Evolutionary conservation across 495 filamentous ascomycete species (phyloP), one percentile per base, ranked within the genome.

Genomic region (Cairneyella variabilis): DNA sequence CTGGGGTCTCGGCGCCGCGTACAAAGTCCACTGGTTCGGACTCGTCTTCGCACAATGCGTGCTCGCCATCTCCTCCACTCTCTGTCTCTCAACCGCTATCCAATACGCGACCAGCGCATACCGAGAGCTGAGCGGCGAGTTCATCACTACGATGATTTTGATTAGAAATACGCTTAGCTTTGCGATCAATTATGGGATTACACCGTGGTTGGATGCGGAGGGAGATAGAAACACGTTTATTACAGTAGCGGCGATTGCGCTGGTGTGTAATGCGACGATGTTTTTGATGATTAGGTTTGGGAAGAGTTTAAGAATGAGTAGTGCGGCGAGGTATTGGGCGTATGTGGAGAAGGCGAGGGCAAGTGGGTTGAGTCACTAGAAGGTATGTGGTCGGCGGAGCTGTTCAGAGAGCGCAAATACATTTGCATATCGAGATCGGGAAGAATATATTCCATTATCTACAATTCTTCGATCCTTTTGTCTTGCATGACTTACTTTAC

Each of bases 1-100:
- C 0, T 88, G 82, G 82, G 84, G 84, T 20, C 79, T 86, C 4
- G 83, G 84, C 17, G 80, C 83, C 9, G 80, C 81, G 0, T 75
- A 48, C 30, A 17, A 50, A 1, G 21, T 51, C 8, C 54, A 57
- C 17, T 57, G 54, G 54, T 57, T 57, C 51, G 83, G 82, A 2
- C 67, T 82, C 2, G 67, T 84, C 1, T 76, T 86, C 27, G 82
- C 79, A 0, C 83, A 84, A 78, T 75, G 78, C 50, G 59, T 77
- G 17, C 70, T 83, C 0, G 78, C 78, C 0, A 69, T 80, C 51
- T 76, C 76, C 16, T 83, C 78, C 54, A 76, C 76, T 10, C 69
- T 78, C 51, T 80, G 82, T 3, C 54, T 85, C 17, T 42, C 49
- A 9, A 54, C 60, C 26, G 55, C 61, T 11, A 51, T 64, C 51